Evolutionary conservation across 768 basidiomycete species (phyloP), one percentile per base, ranked within the genome.

Genomic region (Calocera cornea): DNA sequence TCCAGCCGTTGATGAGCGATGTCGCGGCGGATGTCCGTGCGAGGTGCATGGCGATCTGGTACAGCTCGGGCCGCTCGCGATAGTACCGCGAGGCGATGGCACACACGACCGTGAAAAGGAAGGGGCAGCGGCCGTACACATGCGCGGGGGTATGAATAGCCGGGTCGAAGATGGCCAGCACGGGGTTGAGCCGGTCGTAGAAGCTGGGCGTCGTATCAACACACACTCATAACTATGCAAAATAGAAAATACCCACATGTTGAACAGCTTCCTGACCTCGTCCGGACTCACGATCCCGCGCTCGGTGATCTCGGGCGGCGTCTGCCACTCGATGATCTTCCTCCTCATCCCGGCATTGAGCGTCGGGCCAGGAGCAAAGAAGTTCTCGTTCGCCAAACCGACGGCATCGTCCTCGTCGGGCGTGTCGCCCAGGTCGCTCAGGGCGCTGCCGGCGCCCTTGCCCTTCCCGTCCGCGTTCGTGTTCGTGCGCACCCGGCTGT

Each of bases 51-150:
- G 90, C 90, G 67, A 91, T 87, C 0, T 88, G 87, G 71, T 92
- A 91, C 41, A 95, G 87, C 73, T 90, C 88, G 0, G 89, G 88
- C 72, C 89, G 89, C 67, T 88, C 87, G 0, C 80, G 75, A 72
- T 89, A 87, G 74, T 90, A 93, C 41, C 92, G 80, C 0, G 91
- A 91, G 0, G 92, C 87, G 60, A 93, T 86, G 8, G 92, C 92
- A 70, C 92, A 95, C 47, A 95, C 88, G 68, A 92, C 90, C 54
- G 92, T 95, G 75, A 93, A 92, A 36, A 95, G 79, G 79, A 94
- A 95, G 0, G 93, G 92, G 72, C 89, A 91, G 65, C 93, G 81
- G 22, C 88, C 84, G 71, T 90, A 92, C 29, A 78, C 77, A 19
- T 76, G 82, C 5, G 86, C 83, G 11, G 90, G 86, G 0, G 88